Base-by-base conservation (phyloP, 352 stramenopile genomes). In the Phytopythium boreale region DNA sequence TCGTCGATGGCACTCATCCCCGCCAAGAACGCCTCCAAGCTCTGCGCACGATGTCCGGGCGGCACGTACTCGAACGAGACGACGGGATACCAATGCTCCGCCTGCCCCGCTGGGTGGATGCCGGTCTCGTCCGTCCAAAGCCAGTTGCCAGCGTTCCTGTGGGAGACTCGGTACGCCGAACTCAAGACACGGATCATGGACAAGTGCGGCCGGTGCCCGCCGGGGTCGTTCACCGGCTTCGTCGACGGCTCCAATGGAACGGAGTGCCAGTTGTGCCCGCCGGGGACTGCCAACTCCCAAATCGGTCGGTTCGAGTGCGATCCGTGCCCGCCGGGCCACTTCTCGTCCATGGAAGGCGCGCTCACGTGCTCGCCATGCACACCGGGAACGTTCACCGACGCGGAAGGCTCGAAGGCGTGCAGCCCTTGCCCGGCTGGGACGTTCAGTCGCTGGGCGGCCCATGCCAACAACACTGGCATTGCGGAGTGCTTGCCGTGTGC, bases 11-110 rank as follows among this genome's bases (percentile, higher is more conserved):
- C 39, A 4, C 29, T 68, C 1, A 44, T 76, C 12, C 44, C 52
- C 43, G 69, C 65, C 8, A 72, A 37, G 15, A 37, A 69, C 52
- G 64, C 56, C 41, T 22, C 56, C 1, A 41, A 71, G 0, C 41
- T 68, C 10, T 89, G 81, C 59, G 17, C 34, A 14, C 69, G 62
- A 49, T 90, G 84, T 46, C 59, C 65, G 0, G 51, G 62, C 24
- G 79, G 75, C 12, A 75, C 57, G 20, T 85, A 78, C 62, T 82
- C 80, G 0, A 89, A 89, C 29, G 53, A 70, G 8, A 79, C 73
- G 6, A 85, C 82, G 6, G 47, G 70, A 2, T 63, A 79, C 20
- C 67, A 72, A 36, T 93, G 84, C 47, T 24, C 11, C 7, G n/a
- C 51, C 0, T 89, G 80, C 64, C 71, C 82, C 27, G 7, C 63